Evolutionary conservation across 331 rosid genomes (phyloP).

Genomic region (Phaseolus coccineus): DNA sequence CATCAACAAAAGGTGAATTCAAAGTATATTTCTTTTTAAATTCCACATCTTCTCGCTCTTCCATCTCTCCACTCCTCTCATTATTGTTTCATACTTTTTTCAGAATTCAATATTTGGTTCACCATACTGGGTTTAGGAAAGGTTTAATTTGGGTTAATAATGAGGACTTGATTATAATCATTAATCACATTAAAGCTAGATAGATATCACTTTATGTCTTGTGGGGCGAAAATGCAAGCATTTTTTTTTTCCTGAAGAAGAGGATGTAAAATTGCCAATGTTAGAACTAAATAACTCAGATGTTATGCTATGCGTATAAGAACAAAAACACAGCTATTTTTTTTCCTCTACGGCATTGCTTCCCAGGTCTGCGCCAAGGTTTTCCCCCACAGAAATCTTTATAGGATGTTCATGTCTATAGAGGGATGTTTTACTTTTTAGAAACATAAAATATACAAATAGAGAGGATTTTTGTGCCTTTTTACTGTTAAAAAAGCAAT

Average conservation of each 20-base stretch:
- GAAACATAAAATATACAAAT: background rate
- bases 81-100: constrained; percentile 21
- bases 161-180: constrained; percentile 37
- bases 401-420: background rate
- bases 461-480: background rate
- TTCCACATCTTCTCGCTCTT: constrained; percentile 29
- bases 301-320: background rate
- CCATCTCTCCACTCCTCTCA: constrained; percentile 26
- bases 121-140: constrained; percentile 1
- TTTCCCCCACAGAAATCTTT: background rate
- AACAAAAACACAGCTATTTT: background rate
- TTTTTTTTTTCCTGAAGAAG: background rate
- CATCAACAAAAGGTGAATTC: constrained; percentile 39
- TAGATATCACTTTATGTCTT: constrained; percentile 33
- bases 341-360: background rate
- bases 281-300: constrained; percentile 12
- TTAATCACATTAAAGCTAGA: constrained; percentile 31
- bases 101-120: constrained; percentile 31
- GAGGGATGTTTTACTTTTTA: background rate
- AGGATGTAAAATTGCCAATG: constrained; percentile 1
- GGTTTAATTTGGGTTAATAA: constrained; percentile 37
- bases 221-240: background rate
- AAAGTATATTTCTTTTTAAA: constrained; percentile 45
- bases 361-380: background rate
- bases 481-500: background rate